Evolutionary conservation across 257 asterid genomes (phyloP).

Genomic region (Ilex asprella): DNA sequence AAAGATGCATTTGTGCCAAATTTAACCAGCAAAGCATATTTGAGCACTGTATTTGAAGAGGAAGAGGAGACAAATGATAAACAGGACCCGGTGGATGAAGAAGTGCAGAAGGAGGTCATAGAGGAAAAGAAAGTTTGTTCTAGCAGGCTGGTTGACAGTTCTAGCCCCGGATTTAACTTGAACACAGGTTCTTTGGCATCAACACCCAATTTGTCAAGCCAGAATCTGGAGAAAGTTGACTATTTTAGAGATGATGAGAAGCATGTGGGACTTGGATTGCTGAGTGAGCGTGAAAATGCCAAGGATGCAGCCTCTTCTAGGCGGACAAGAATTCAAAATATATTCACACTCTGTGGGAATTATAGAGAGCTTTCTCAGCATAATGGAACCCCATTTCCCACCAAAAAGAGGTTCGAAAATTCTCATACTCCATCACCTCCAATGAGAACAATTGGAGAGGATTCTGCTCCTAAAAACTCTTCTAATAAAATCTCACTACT

Average conservation of each 20-base stretch:
- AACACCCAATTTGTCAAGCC: conserved; percentile 22
- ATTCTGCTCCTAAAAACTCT: conserved; percentile 8
- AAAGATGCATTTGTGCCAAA: conserved; percentile 16
- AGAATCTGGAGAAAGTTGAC: conserved; percentile 8
- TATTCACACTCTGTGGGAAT: conserved; percentile 63
- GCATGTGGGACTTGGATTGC: conserved; percentile 4
- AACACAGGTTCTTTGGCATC: conserved; percentile 3
- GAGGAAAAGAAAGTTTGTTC: conserved; percentile 57
- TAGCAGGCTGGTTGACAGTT: conserved; percentile 1
- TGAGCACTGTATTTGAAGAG: conserved; percentile 77
- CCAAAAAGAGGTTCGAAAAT: conserved; percentile 11
- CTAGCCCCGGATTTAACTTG: conserved; percentile 2
- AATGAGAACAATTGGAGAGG: conserved; percentile 12
- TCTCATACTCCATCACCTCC: conserved; percentile 5
- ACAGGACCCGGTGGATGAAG: conserved; percentile 40
- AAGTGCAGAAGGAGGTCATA: conserved; percentile 72
- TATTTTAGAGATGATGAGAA: not conserved
- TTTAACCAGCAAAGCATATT: conserved; percentile 33
- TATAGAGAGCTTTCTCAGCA: conserved; percentile 44
- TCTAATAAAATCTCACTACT: conserved; percentile 10
- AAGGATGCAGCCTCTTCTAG: conserved; percentile 33
- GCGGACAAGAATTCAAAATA: conserved; percentile 48
- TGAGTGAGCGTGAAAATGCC: conserved; percentile 18
- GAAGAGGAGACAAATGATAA: conserved; percentile 56
- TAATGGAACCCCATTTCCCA: conserved; percentile 19